Evolutionary conservation across 148 eudicot genomes (phyloP), one percentile per base, ranked within the genome.

Genomic region (Talinum fruticosum): DNA sequence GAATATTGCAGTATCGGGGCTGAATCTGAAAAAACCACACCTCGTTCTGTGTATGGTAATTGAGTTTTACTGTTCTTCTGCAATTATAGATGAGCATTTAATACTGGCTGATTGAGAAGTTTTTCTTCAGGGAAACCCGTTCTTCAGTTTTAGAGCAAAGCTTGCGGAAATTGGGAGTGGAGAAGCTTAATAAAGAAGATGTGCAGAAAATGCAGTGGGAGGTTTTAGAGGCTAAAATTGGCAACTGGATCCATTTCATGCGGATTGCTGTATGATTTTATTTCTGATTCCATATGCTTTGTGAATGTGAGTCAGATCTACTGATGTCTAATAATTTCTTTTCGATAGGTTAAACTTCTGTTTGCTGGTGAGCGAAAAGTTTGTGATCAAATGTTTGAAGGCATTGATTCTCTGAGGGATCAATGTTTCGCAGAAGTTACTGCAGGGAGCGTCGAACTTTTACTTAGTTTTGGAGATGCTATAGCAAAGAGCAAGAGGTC

Each of bases 151-250:
- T 96, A 86, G 98, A 91, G 80, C 95, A 92, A 87, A 96, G 98
- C 83, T 86, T 96, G 78, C 87, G 84, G 62, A 91, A 91, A 85
- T 84, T 96, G 81, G 99, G 99, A 76, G 96, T 93, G 35, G 99
- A 96, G 81, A 96, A 90, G 83, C 97, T 96, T 74, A 89, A 93
- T 82, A 96, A 91, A 87, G 99, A 96, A 79, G 99, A 96, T 78
- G 98, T 96, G 62, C 99, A 96, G 79, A 96, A 87, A 87, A 91
- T 96, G 97, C 99, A 93, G 77, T 96, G 99, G 99, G 99, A 93
- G 84, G 92, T 90, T 81, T 82, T 96, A 85, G 99, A 96, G 87
- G 93, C 97, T 79, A 93, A 93, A 83, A 96, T 96, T 78, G 98
- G 99, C 79, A 91, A 92, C 80, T 96, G 99, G 99, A 96, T 93